Base-by-base conservation (phyloP, 495 filamentous ascomycete genomes). In the Neurospora sp. region DNA sequence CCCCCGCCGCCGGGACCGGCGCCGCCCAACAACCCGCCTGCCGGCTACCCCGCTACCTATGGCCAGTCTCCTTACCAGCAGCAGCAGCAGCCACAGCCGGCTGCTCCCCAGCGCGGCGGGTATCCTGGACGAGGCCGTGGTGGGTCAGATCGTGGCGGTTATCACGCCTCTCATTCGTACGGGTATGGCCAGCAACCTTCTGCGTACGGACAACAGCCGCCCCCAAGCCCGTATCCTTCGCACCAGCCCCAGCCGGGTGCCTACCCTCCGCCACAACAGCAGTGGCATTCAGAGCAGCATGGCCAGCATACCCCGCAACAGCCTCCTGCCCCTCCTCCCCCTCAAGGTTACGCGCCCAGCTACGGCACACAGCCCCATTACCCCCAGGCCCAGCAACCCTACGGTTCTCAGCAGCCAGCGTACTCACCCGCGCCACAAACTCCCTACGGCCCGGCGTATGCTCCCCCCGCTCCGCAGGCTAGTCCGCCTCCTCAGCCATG, bases 341-440 rank as follows among this genome's bases (percentile, higher is more conserved):
- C 85, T 27, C 78, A 84, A 70, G 84, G 82, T 69, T 89, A 88
- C 75, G 83, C 86, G 75, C 81, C 86, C 37, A 87, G 82, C 74
- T 89, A 86, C 71, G 84, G 83, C 11, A 83, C 85, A n/a, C 86
- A 86, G 73, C 75, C 81, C 2, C 87, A 86, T 59, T 77, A 78
- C 9, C 79, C 73, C 3, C 78, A 75, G 20, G 72, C 73, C 7
- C 75, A 75, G 54, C 74, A 39, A 14, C 71, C 77, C 2, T 81
- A 80, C 62, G 72, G 54, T 14, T 73, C 59, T 16, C 81, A 81
- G n/a, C 81, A 81, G n/a, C 79, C 81, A 16, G 77, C 77, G 0
- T 82, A 80, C 59, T 70, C 75, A 16, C 72, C 72, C 8, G 73
- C 76, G n/a, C 72, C 74, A 8, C 79, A 77, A 39, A 76, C 79